A percentile compares a stretch with the other conserved stretches of the same genome.
Conservation (phyloP, 129 eudicot species). For the Lactuca saligna region DNA sequence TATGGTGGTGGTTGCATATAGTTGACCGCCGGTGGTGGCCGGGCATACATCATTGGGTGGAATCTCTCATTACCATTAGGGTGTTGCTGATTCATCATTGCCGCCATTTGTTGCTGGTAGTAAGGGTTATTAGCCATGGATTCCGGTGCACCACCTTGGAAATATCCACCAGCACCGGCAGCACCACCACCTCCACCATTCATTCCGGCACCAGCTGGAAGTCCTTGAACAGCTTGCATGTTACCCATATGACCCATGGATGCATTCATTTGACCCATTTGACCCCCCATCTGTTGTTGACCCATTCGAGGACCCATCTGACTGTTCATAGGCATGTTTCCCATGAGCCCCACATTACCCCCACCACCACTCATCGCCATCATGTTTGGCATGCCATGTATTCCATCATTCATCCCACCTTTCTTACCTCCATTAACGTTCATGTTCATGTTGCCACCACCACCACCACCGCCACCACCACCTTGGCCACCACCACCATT, state of each 20-base stretch:
- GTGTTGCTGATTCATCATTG: constrained; percentile 76
- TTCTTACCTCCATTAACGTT: constrained; percentile 55
- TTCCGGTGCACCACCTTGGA: constrained; percentile 52
- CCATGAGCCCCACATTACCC: constrained; percentile 38
- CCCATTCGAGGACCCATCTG: constrained; percentile 34
- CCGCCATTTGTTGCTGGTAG: constrained; percentile 60
- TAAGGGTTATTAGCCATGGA: constrained; percentile 65
- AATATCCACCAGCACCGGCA: constrained; percentile 38
- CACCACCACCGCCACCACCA: constrained; percentile 42
- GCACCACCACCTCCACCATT: constrained; percentile 24
- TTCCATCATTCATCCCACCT: constrained; percentile 72
- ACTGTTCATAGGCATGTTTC: constrained; percentile 44
- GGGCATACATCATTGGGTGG: constrained; percentile 92
- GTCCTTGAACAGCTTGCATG: constrained; percentile 77
- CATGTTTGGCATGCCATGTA: constrained; percentile 76
- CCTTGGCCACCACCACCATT: constrained; percentile 37
- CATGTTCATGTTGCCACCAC: constrained; percentile 33
- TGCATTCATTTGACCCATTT: constrained; percentile 16
- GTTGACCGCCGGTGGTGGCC: constrained; percentile 84
- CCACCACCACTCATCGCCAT: constrained; percentile 39
- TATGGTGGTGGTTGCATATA: constrained; percentile 73
- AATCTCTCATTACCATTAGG: constrained; percentile 72
- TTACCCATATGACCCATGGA: constrained; percentile 40
- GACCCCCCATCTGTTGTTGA: constrained; percentile 4
- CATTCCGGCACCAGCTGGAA: constrained; percentile 55